Evolutionary conservation across 371 early-diverging fungal genomes (phyloP).

Genomic region (Zopfochytrium polystomum): DNA sequence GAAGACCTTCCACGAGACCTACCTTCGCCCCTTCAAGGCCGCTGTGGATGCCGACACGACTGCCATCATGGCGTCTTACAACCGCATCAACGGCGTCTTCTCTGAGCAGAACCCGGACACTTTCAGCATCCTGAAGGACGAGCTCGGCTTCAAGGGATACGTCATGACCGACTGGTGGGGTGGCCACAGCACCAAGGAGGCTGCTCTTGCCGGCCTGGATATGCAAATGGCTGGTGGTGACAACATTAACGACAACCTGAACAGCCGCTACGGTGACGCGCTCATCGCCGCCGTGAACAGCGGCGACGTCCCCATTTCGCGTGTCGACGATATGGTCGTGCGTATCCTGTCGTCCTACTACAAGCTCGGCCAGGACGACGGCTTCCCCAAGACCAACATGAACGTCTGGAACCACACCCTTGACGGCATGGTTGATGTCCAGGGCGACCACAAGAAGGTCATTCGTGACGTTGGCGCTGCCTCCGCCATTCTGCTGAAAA

Average conservation of each 20-base stretch:
- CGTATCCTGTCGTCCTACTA: constrained; percentile 58
- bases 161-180: constrained; percentile 44
- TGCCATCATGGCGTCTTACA: constrained; percentile 59
- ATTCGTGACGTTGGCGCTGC: constrained; percentile 52
- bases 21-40: constrained; percentile 53
- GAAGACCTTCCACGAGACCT: constrained; percentile 57
- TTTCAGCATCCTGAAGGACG: constrained; percentile 48
- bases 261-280: constrained; percentile 23
- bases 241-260: too few relatives aligned
- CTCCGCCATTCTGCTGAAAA: constrained; percentile 50
- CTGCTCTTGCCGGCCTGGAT: too few relatives aligned
- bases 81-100: constrained; percentile 46
- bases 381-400: constrained; percentile 44
- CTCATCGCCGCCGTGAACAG: constrained; percentile 18
- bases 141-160: constrained; percentile 34
- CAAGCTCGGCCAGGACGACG: constrained; percentile 15
- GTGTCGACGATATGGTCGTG: too few relatives aligned
- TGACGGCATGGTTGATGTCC: constrained; percentile 35
- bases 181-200: too few relatives aligned
- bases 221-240: constrained; percentile 62
- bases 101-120: constrained; percentile 51
- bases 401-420: not conserved
- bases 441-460: too few relatives aligned
- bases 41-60: constrained; percentile 55
- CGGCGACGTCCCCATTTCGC: constrained; percentile 22